Conservation (phyloP, 2,329 filamentous ascomycete species). For the Clonostachys rhizophaga region DNA sequence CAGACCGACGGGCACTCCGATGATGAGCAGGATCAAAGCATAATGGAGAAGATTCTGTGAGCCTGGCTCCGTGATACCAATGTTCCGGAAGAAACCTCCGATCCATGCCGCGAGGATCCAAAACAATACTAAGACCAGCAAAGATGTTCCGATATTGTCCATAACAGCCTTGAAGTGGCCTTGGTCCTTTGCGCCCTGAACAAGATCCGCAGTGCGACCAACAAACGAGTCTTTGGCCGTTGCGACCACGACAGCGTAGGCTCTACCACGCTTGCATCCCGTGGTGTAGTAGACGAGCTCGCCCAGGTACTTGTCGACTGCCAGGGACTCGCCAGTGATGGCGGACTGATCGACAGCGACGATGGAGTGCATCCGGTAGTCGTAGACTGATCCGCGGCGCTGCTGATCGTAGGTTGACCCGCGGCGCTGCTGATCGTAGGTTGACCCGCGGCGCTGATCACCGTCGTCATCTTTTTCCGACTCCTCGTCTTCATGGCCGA, state of each 20-base stretch:
- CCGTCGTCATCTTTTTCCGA: slow-evolving; percentile 37
- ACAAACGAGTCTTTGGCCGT: slow-evolving; percentile 71
- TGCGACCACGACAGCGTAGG: slow-evolving; percentile 63
- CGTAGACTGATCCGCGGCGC: slow-evolving; percentile 10
- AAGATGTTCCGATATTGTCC: slow-evolving; percentile 72
- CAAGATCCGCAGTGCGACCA: slow-evolving; percentile 68
- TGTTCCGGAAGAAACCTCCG: slow-evolving; percentile 72
- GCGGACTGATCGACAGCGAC: slow-evolving; percentile 74
- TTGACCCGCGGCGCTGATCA: neutral
- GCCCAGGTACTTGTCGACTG: slow-evolving; percentile 75
- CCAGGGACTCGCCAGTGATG: slow-evolving; percentile 76
- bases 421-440: neutral
- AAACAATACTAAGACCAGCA: slow-evolving; percentile 73
- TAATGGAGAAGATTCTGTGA: slow-evolving; percentile 64
- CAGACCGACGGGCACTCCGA: slow-evolving; percentile 76
- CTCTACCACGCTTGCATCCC: slow-evolving; percentile 76
- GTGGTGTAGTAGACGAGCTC: slow-evolving; percentile 75
- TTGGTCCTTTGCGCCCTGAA: slow-evolving; percentile 70
- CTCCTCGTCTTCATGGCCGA: slow-evolving; percentile 45
- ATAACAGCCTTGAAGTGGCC: slow-evolving; percentile 82
- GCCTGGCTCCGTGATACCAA: slow-evolving; percentile 52
- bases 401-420: neutral
- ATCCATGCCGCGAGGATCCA: slow-evolving; percentile 74
- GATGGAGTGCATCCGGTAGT: slow-evolving; percentile 59
- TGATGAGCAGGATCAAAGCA: slow-evolving; percentile 67